Percentiles rank a stretch among this genome's conserved stretches.
Conservation (phyloP, 164 flowering plant genomes). For the Taxillus chinensis region DNA sequence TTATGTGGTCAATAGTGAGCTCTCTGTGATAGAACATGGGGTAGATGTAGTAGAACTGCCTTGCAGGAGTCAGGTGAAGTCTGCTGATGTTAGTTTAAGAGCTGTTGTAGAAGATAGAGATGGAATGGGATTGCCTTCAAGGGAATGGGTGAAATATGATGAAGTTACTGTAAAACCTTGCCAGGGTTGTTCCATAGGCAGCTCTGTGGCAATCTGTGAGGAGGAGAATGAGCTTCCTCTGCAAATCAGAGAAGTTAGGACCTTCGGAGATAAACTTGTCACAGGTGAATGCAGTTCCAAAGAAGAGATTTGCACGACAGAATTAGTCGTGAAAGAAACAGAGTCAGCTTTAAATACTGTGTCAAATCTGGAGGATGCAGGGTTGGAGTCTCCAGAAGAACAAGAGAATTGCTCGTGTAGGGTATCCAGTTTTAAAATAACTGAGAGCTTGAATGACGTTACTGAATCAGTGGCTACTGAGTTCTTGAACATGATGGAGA, state of each 20-base stretch:
- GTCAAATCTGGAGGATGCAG: conserved; percentile 31
- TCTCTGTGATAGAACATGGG: conserved; percentile 29
- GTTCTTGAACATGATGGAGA: conserved; percentile 68
- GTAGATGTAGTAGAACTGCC: too few relatives aligned
- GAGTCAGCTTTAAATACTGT: conserved; percentile 39
- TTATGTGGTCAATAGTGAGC: conserved; percentile 23
- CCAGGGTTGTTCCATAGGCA: conserved; percentile 4
- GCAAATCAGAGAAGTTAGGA: not conserved
- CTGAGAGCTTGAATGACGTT: conserved; percentile 56
- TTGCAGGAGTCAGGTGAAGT: conserved; percentile 11
- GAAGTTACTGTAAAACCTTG: too few relatives aligned
- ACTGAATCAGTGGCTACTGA: conserved; percentile 69
- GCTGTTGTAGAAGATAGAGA: too few relatives aligned
- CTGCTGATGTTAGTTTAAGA: conserved; percentile 14
- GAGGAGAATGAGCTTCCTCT: not conserved
- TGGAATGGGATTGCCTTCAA: too few relatives aligned
- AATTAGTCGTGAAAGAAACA: conserved; percentile 8
- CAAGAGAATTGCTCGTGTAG: conserved; percentile 19
- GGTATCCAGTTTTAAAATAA: conserved; percentile 18
- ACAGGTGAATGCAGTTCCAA: not conserved
- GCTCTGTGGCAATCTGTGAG: not conserved
- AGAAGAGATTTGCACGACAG: not conserved
- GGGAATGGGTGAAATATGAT: too few relatives aligned
- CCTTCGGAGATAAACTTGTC: not conserved
- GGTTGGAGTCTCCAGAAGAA: conserved; percentile 31